Conservation (phyloP, 2,329 filamentous ascomycete species). For the Fusarium sp. region DNA sequence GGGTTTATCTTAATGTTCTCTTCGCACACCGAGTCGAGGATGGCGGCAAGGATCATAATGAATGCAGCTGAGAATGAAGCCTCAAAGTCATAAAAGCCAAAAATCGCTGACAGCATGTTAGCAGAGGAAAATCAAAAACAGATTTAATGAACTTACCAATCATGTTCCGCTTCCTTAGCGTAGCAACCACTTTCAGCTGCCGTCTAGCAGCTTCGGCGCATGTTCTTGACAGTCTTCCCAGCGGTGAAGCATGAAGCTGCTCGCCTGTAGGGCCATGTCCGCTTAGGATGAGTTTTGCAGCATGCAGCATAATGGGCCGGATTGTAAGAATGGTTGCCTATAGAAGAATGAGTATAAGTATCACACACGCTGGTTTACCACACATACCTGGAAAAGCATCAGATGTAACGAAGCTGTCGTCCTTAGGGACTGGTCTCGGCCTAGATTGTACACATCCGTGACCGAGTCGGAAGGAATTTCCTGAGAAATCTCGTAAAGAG, state of each 20-base stretch:
- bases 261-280: constrained; percentile 39
- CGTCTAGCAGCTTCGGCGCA: constrained; percentile 47
- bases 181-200: constrained; percentile 45
- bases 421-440: constrained; percentile 45
- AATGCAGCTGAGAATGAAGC: constrained; percentile 45
- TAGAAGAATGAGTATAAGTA: background rate
- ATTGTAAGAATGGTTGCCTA: constrained; percentile 49
- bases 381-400: constrained; percentile 48
- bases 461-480: constrained; percentile 44
- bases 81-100: constrained; percentile 45
- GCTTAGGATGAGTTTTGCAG: constrained; percentile 45
- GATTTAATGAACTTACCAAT: constrained; percentile 27
- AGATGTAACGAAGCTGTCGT: constrained; percentile 49
- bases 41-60: constrained; percentile 44
- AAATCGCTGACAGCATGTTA: constrained; percentile 31
- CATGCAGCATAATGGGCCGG: constrained; percentile 46
- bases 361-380: fast-evolving
- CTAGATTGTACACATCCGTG: constrained; percentile 39
- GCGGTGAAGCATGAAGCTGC: constrained; percentile 41
- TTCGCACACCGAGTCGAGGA: constrained; percentile 43
- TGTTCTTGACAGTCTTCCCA: constrained; percentile 45
- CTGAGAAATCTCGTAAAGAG: constrained; percentile 43
- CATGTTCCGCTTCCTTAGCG: constrained; percentile 47
- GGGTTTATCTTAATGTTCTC: constrained; percentile 42
- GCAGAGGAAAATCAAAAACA: background rate